These are phyloP conservation scores for Ustanciosporium gigantosporum DNA, from an alignment of 1,284 basidiomycete species.

Conservation along the genomic window DNA sequence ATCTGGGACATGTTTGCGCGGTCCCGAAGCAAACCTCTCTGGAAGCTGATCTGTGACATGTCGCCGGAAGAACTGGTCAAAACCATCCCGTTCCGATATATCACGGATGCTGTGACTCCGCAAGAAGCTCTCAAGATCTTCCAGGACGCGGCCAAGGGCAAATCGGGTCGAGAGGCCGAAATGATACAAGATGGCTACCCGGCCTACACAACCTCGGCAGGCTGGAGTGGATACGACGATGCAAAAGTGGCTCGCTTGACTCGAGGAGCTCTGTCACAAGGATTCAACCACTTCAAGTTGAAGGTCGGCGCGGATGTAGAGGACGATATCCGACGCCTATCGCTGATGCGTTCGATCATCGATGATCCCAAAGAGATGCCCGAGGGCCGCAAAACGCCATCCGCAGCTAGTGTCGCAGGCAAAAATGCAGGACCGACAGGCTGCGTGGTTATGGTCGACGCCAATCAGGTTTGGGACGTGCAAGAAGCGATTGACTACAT, in stretches of 20 bases:
- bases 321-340: constrained; percentile 82
- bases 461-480: constrained; percentile 97
- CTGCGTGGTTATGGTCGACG: constrained; percentile 92
- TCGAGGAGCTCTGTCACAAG: constrained; percentile 77
- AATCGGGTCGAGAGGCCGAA: constrained; percentile 66
- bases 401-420: constrained; percentile 52
- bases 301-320: constrained; percentile 85
- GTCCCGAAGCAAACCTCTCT: constrained; percentile 75
- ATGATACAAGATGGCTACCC: constrained; percentile 71
- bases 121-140: constrained; percentile 85
- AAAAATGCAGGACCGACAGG: constrained; percentile 96
- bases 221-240: constrained; percentile 73
- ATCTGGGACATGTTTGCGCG: constrained; percentile 75
- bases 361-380: constrained; percentile 65
- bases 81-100: constrained; percentile 79
- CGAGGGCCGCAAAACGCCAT: constrained; percentile 16
- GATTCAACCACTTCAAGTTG: constrained; percentile 67
- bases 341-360: constrained; percentile 87
- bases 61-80: constrained; percentile 81
- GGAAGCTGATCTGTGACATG: constrained; percentile 83
- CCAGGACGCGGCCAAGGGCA: constrained; percentile 74
- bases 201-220: constrained; percentile 90
- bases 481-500: constrained; percentile 89
- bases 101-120: constrained; percentile 86
- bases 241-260: constrained; percentile 87